Conservation (phyloP, 495 filamentous ascomycete species). For the Cercophora sp. region DNA sequence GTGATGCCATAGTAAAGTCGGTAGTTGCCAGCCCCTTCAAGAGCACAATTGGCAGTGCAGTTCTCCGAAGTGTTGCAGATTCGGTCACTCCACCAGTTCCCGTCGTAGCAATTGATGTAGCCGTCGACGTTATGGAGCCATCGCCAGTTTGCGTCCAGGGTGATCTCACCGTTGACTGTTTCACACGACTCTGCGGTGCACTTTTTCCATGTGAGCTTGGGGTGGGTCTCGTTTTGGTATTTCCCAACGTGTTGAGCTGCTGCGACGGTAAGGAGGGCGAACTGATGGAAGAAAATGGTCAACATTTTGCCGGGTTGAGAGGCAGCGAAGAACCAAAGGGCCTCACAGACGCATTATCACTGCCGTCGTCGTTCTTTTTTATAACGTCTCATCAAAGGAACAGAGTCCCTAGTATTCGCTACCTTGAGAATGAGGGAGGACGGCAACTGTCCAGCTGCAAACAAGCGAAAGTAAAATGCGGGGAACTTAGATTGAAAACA, state of each 20-base stretch:
- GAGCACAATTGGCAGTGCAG: conserved; percentile 39
- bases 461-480: too few relatives aligned
- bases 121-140: conserved; percentile 37
- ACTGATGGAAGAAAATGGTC: too few relatives aligned
- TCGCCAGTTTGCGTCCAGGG: conserved; percentile 30
- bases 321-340: too few relatives aligned
- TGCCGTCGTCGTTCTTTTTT: too few relatives aligned
- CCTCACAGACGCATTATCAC: too few relatives aligned
- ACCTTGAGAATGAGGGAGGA: too few relatives aligned
- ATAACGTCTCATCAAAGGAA: too few relatives aligned
- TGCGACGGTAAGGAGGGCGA: neutral
- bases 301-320: too few relatives aligned
- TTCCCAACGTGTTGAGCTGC: conserved; percentile 50
- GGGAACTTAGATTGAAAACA: too few relatives aligned
- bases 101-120: conserved; percentile 37
- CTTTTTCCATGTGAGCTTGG: conserved; percentile 52
- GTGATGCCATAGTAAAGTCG: conserved; percentile 34
- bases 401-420: too few relatives aligned
- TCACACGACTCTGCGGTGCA: conserved; percentile 34
- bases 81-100: conserved; percentile 32
- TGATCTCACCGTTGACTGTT: neutral
- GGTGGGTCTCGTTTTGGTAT: conserved; percentile 52
- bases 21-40: conserved; percentile 47
- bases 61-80: conserved; percentile 31
- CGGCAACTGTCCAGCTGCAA: too few relatives aligned